Base-by-base conservation (phyloP, 108 stramenopile species). In the Epipyxis sp. region DNA sequence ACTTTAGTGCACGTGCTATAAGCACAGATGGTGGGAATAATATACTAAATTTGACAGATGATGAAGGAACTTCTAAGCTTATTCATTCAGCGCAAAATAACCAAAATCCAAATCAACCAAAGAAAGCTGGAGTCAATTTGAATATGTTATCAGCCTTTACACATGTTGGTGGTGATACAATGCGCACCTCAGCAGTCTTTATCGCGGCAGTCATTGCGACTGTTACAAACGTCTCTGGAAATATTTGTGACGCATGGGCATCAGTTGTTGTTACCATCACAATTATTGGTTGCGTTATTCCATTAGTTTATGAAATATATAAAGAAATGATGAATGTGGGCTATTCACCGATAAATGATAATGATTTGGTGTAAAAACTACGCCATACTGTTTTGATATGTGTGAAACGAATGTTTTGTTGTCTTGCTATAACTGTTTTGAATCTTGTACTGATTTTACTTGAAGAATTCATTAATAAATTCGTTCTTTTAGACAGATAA, bases 171-270 rank as follows among this genome's bases (percentile, higher is more conserved):
- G 10, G 32, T 39, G 71, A 74, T 37, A 74, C 71, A 3, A 3
- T 74, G 46, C 71, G 71, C 3, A 74, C 71, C 6, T 6, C 27
- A 6, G 16, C 71, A 42, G 71, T 74, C 13, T 74, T 74, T 32
- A 39, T 74, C 13, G 71, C 71, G 25, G 71, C 71, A 3, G 6
- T 74, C 6, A 25, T 74, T 42, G 6, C 71, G 6, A 34, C 46
- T 10, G n/a, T 42, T 39, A 39, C 13, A 6, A 32, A 32, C 71
- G 16, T 30, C 20, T 54, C 44, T 39, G 34, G 71, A 10, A 57
- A 20, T 32, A 16, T 74, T 6, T 74, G 71, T 37, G 71, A 74
- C 25, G 71, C 71, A 10, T 74, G 71, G 71, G 71, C 71, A 37
- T 37, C 71, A 10, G 25, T 74, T 32, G 71, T 74, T 3, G 71